These are phyloP conservation scores for Beauveria medogensis DNA, from an alignment of 2,329 filamentous ascomycete species.

Conservation along the genomic window DNA sequence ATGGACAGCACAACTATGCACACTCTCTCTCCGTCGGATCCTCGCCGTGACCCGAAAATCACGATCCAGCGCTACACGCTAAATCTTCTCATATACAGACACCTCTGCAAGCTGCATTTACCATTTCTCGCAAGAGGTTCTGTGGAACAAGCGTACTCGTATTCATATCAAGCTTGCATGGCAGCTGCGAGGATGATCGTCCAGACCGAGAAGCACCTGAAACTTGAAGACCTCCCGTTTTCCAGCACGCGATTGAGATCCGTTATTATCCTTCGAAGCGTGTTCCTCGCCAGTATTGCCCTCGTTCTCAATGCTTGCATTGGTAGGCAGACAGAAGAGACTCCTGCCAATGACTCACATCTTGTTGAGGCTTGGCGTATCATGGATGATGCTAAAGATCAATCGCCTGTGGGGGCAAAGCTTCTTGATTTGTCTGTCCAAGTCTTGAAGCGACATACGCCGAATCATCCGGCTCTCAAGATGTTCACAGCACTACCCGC, in stretches of 20 bases:
- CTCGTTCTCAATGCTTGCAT: constrained; percentile 27
- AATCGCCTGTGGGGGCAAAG: constrained; percentile 23
- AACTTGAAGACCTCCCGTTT: constrained; percentile 20
- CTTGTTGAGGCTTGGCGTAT: constrained; percentile 26
- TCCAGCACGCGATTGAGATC: constrained; percentile 21
- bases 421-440: constrained; percentile 24
- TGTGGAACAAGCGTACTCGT: constrained; percentile 24
- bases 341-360: constrained; percentile 18
- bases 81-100: constrained; percentile 24
- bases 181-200: constrained; percentile 24
- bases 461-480: constrained; percentile 17
- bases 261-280: constrained; percentile 24
- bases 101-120: constrained; percentile 28
- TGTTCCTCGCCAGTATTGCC: constrained; percentile 27
- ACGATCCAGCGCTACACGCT: constrained; percentile 26
- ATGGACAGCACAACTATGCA: constrained; percentile 15
- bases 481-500: constrained; percentile 13
- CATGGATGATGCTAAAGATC: constrained; percentile 22
- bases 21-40: constrained; percentile 17
- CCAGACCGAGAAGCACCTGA: constrained; percentile 22
- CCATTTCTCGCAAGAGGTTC: constrained; percentile 27
- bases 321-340: constrained; percentile 17
- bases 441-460: constrained; percentile 25
- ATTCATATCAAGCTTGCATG: constrained; percentile 25
- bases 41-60: constrained; percentile 17